Evolutionary conservation across 202 grass and related monocot species (phyloP).

Genomic region (Carex sylvatica): DNA sequence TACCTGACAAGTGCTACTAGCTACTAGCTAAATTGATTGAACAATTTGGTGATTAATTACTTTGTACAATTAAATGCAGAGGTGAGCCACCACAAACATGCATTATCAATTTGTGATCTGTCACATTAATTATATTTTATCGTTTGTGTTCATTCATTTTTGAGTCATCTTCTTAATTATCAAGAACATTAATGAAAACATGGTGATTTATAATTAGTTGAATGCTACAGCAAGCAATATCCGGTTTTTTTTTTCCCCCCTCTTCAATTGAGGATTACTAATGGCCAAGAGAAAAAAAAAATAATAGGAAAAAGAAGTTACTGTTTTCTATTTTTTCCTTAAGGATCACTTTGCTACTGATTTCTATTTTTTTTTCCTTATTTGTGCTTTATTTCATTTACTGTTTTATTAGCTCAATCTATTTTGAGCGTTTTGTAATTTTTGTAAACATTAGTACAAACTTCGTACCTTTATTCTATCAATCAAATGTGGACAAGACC

Average conservation of each 20-base stretch:
- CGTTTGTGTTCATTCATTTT: neutral
- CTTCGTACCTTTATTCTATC: no score
- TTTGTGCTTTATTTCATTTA: no score
- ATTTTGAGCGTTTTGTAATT: no score
- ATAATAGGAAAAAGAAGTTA: no score
- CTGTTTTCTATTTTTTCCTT: no score
- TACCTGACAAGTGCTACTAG: slow-evolving; percentile 21
- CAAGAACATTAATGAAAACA: neutral
- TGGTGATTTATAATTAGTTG: neutral
- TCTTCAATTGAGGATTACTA: neutral
- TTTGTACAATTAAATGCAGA: neutral
- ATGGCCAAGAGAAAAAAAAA: no score
- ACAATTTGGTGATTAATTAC: slow-evolving; percentile 14
- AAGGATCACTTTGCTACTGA: no score
- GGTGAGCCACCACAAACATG: neutral
- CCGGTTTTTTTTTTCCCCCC: neutral
- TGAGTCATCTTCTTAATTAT: neutral
- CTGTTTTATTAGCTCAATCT: no score
- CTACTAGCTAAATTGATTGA: slow-evolving; percentile 25
- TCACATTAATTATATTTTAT: neutral
- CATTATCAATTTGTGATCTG: slow-evolving; percentile 10
- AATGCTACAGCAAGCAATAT: neutral
- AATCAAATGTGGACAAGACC: no score
- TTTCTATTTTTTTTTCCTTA: no score
- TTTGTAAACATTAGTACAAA: no score